Conservation (phyloP, 2,329 filamentous ascomycete species). For the Ceratocystiopsis minuta region DNA sequence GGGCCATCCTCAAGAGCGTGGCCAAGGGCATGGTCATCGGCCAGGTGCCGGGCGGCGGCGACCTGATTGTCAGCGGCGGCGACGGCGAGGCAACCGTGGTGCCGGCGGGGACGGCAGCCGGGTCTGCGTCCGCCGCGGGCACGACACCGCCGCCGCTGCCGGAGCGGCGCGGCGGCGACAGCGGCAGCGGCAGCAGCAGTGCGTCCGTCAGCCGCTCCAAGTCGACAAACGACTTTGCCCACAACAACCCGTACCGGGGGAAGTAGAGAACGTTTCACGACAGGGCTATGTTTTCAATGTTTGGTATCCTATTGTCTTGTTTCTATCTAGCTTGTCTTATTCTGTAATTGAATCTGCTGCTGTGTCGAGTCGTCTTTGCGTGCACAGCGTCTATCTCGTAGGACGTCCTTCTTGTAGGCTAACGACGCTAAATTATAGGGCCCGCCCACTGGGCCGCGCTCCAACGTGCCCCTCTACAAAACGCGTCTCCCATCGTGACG, state of each 20-base stretch:
- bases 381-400: no score
- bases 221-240: conserved; percentile 5
- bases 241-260: conserved; percentile 9
- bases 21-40: conserved; percentile 93
- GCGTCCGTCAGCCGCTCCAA: neutral
- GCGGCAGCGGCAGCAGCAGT: conserved; percentile 10
- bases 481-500: no score
- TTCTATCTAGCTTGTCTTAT: no score
- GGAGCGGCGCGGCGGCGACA: neutral
- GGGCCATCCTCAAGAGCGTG: conserved; percentile 82
- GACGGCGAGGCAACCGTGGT: conserved; percentile 16
- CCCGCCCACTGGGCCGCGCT: no score
- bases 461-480: neutral
- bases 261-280: neutral
- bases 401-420: no score
- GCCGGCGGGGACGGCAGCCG: no score
- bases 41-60: conserved; percentile 53
- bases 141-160: neutral
- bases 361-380: no score
- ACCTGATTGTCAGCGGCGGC: conserved; percentile 52
- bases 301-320: no score
- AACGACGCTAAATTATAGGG: no score
- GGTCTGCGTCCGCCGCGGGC: no score
- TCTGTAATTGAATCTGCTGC: neutral
- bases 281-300: neutral